These are phyloP conservation scores for Hypericum androsaemum DNA, from an alignment of 345 rosid species.

Conservation along the genomic window DNA sequence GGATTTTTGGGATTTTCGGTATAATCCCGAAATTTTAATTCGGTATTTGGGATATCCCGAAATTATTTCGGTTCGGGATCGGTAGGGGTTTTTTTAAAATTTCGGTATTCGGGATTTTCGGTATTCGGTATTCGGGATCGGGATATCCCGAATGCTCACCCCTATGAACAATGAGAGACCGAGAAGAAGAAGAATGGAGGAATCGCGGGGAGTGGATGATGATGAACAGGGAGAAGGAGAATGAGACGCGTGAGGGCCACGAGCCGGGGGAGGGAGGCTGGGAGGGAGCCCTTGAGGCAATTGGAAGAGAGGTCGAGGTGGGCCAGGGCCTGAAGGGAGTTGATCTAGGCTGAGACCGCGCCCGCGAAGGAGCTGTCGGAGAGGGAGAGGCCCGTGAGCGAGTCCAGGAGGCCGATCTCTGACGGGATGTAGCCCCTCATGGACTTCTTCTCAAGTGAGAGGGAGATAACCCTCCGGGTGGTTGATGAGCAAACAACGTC, in stretches of 20 bases:
- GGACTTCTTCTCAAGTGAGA: conserved; percentile 42
- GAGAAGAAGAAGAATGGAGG: no score
- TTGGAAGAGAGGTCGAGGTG: conserved; percentile 68
- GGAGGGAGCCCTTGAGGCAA: conserved; percentile 57
- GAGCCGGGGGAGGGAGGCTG: conserved; percentile 48
- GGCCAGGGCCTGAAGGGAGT: conserved; percentile 41
- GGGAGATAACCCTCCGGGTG: conserved; percentile 45
- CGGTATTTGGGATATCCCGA: no score
- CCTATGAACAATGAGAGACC: no score
- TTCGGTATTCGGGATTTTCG: no score
- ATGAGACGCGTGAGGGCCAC: conserved; percentile 36
- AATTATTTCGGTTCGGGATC: no score
- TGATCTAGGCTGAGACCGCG: conserved; percentile 46
- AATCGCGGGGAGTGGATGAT: no score
- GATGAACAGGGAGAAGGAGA: no score
- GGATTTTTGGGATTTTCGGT: no score
- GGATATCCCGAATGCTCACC: no score
- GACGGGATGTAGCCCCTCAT: conserved; percentile 81
- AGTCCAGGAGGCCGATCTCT: conserved; percentile 70
- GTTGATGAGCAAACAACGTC: conserved; percentile 50
- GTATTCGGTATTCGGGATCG: no score
- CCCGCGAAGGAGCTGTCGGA: conserved; percentile 59
- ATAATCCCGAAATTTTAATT: no score
- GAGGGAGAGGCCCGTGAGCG: conserved; percentile 48
- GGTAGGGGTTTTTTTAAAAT: no score